A percentile compares a stretch with the other conserved stretches of the same genome.
Evolutionary conservation across 1,284 basidiomycete genomes (phyloP).

Genomic region (Flammula alnicola): DNA sequence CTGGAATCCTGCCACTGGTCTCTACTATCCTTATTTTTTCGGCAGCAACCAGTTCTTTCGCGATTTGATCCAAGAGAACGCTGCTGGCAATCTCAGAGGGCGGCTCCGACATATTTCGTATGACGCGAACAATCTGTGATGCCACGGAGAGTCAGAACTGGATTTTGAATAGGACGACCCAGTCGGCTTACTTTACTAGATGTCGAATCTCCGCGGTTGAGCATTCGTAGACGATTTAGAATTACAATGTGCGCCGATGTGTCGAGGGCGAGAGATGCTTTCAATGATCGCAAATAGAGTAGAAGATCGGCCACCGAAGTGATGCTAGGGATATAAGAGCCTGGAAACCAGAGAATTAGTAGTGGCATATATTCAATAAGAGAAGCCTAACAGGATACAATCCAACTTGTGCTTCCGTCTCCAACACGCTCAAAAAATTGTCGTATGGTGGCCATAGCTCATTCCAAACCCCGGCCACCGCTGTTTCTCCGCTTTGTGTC

Average conservation of each 20-base stretch:
- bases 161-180: neutral
- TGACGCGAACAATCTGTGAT: constrained; percentile 54
- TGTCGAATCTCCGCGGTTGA: constrained; percentile 51
- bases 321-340: constrained; percentile 58
- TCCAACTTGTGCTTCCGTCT: constrained; percentile 49
- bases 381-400: constrained; percentile 48
- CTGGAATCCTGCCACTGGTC: constrained; percentile 28
- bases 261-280: constrained; percentile 58
- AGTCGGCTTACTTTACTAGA: constrained; percentile 48
- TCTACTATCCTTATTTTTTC: constrained; percentile 63
- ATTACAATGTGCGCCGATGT: constrained; percentile 52
- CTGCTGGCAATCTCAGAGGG: constrained; percentile 48
- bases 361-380: neutral
- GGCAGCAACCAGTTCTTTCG: constrained; percentile 61
- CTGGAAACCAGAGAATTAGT: constrained; percentile 36
- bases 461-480: constrained; percentile 63
- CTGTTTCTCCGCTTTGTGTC: constrained; percentile 37
- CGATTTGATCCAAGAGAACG: constrained; percentile 53
- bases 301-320: constrained; percentile 69
- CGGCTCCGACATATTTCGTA: constrained; percentile 53
- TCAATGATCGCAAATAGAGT: constrained; percentile 61
- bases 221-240: constrained; percentile 50
- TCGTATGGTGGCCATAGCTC: constrained; percentile 76
- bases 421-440: constrained; percentile 51
- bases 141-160: neutral